phyloP scores from a whole-genome alignment of 163 green algal genomes.

The Chloromonas sp. region DNA sequence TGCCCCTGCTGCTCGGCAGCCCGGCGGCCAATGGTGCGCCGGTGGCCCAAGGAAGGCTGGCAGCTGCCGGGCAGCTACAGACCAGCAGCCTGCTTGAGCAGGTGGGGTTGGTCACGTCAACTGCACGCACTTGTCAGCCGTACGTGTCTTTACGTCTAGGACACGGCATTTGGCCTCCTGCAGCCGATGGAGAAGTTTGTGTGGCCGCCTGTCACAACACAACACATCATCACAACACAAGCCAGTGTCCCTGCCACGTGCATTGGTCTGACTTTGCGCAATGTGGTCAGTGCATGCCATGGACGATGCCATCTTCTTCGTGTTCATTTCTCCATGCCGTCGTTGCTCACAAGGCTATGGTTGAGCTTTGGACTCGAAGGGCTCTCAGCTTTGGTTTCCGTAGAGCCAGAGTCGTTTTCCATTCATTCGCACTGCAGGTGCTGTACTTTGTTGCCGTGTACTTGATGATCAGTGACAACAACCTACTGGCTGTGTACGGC shows the following conservation, averaged over 20 bases:
- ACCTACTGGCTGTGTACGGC: slow-evolving; percentile 28
- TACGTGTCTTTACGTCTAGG: no score
- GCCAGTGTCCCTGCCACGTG: no score
- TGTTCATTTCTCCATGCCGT: no score
- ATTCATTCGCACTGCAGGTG: slow-evolving; percentile 12
- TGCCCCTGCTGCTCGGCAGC: background rate
- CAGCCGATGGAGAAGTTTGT: background rate
- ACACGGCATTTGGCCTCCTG: background rate
- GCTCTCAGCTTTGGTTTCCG: no score
- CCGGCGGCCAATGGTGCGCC: no score
- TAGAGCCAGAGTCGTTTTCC: background rate
- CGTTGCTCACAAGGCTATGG: no score
- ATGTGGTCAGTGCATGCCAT: background rate
- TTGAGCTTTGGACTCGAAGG: no score
- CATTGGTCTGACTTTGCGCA: background rate
- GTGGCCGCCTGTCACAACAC: no score
- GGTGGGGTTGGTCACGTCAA: background rate
- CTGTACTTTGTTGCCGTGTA: slow-evolving; percentile 30
- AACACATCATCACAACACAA: no score
- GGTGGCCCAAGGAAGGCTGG: background rate
- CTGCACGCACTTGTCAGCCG: no score
- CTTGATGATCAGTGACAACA: slow-evolving; percentile 31
- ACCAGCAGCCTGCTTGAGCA: background rate
- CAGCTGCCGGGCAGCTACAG: background rate
- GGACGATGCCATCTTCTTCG: background rate